Base-by-base conservation (phyloP, 352 stramenopile species). In the Pseudoperonospora humuli region DNA sequence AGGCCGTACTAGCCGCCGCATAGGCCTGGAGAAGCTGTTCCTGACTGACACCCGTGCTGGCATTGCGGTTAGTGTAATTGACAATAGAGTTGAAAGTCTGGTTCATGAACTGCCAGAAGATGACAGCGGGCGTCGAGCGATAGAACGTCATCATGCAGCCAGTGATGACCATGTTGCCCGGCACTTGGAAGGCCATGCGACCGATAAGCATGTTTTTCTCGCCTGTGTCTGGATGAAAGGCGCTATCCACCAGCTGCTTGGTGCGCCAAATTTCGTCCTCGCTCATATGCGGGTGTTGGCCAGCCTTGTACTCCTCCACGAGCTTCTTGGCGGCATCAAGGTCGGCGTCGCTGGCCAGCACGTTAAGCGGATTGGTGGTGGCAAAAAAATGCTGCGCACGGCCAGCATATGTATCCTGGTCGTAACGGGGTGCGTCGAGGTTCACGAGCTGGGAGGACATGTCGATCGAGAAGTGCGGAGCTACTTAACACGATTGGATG, bases 1-100 rank as follows among this genome's bases (percentile, higher is more conserved):
- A 92, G 7, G 86, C 79, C n/a, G 72, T 77, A 14, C 64, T 85
- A 25, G 86, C 86, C 0, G 74, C 79, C 2, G 47, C 77, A 48
- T 94, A 95, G 17, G 82, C 81, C 53, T 92, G 78, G 25, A 74
- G 46, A 9, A 95, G 57, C 50, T 94, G 74, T 17, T 84, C 65
- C 26, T 66, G 84, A 15, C 75, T 82, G 7, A 95, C 79, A 31
- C 79, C 79, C 36, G 80, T 91, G 36, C 82, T 93, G 35, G 84
- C 83, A 52, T 96, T 96, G 28, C 86, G 80, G 74, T 96, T 96
- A 9, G 80, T 88, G 64, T 95, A 96, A 70, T 96, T 96, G 61
- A 96, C 80, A 48, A 93, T 78, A 32, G 83, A 89, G 64, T 96
- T 96, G 56, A 94, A 96, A 14, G 75, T 92, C 58, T 96, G 86